Base-by-base conservation (phyloP, 176 grass and related monocot genomes). In the Otatea glauca region DNA sequence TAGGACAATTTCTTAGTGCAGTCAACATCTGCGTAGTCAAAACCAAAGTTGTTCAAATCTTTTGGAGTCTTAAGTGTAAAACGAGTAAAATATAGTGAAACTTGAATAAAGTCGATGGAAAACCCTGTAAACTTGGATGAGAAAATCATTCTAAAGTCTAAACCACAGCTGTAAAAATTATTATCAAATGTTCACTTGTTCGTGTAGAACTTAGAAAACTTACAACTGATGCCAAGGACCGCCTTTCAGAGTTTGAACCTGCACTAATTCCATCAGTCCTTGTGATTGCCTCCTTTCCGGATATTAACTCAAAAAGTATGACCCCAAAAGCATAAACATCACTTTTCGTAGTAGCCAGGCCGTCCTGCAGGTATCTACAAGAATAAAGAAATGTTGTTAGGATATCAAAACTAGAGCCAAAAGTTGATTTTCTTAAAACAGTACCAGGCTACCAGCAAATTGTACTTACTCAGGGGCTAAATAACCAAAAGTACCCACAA, bases 261-360 rank as follows among this genome's bases (percentile, higher is more conserved):
- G 70, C 48, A 53, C 74, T 70, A 16, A 84, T 81, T 83, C 89
- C 74, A 71, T 86, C 93, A 37, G 91, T 76, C 80, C 88, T 93
- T 49, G 96, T 99, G 81, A 99, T 99, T 27, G 96, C 96, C 38
- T 96, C 90, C 86, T 91, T 99, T 80, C 91, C 93, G 76, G 96
- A 96, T 90, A 99, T 91, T 78, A 99, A 50, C 83, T 99, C 96
- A 75, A 99, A 99, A 74, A 99, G 91, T 54, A 99, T 93, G 17
- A 99, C 93, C 8, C 96, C 96, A 16, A 96, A 99, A 81, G 96
- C 96, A 92, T 99, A 99, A 42, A 99, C 96, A 80, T 99, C 96
- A 39, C 93, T 94, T 86, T 99, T 99, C 4, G 88, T 87, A 84
- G 96, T 99, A 53, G 96, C 96, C 61, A 99, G 65, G 21, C 96